Evolutionary conservation across 148 eudicot genomes (phyloP).

Genomic region (Chenopodium berlandieri): DNA sequence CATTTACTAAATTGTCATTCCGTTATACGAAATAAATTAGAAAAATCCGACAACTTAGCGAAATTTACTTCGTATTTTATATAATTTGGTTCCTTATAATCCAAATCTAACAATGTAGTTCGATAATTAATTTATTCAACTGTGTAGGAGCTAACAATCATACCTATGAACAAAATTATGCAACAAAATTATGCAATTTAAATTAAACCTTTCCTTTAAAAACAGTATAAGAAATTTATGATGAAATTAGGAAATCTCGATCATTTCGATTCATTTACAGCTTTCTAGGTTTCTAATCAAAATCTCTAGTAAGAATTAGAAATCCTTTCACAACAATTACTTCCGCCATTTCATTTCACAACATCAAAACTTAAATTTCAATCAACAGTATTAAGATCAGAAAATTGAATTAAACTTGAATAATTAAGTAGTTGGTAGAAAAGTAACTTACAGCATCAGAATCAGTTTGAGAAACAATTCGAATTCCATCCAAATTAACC

Average conservation of each 20-base stretch:
- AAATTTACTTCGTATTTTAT: no score
- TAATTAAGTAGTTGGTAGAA: background rate
- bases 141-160: no score
- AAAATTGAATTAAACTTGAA: conserved; percentile 4
- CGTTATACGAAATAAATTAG: no score
- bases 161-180: no score
- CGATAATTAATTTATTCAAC: no score
- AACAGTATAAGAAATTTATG: background rate
- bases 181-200: no score
- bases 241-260: no score
- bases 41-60: no score
- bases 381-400: background rate
- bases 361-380: background rate
- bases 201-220: no score
- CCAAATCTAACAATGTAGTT: no score
- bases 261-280: no score
- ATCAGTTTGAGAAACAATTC: conserved; percentile 62
- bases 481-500: conserved; percentile 76
- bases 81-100: no score
- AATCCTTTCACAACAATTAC: background rate
- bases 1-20: background rate
- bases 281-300: background rate
- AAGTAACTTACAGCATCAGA: conserved; percentile 47
- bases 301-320: background rate
- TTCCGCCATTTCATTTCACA: background rate